Percentiles rank a stretch among this genome's conserved stretches.
Evolutionary conservation across 139 green algal species (phyloP).

Genomic region (Asterochloris sp.): DNA sequence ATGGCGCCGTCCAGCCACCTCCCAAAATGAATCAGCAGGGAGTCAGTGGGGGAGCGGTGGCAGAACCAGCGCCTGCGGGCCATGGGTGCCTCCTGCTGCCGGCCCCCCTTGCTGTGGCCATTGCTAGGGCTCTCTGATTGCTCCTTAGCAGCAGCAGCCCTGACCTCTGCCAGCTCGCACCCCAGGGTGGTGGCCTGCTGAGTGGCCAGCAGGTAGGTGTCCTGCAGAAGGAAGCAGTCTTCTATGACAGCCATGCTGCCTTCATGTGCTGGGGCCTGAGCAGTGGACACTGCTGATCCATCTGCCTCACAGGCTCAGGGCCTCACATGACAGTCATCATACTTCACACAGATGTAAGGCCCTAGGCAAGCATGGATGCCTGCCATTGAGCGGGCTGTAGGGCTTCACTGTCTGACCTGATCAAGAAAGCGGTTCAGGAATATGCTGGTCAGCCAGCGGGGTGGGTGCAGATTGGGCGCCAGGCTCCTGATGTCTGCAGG

Average conservation of each 20-base stretch:
- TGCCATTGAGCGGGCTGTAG: background rate
- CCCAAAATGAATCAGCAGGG: constrained; percentile 16
- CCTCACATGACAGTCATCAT: no score
- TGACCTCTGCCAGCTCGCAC: constrained; percentile 12
- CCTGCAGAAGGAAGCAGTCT: constrained; percentile 12
- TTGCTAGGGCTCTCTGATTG: background rate
- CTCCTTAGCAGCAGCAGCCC: background rate
- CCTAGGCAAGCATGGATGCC: no score
- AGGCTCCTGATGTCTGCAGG: constrained; percentile 18
- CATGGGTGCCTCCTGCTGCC: constrained; percentile 7
- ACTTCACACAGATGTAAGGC: no score
- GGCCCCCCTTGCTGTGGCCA: background rate
- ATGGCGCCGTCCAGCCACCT: constrained; percentile 26
- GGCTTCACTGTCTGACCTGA: background rate
- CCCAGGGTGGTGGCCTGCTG: constrained; percentile 25
- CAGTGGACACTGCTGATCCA: background rate
- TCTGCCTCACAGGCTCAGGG: no score
- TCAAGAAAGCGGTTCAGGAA: constrained; percentile 26
- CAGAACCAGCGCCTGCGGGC: constrained; percentile 16
- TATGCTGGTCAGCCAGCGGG: constrained; percentile 24
- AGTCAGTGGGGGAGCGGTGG: constrained; percentile 22
- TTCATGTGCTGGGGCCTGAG: background rate
- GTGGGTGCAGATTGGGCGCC: constrained; percentile 19
- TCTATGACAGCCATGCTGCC: background rate
- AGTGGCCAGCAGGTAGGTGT: constrained; percentile 32